These are phyloP conservation scores for Logfia minima DNA, from an alignment of 129 eudicot genomes.

Conservation along the genomic window DNA sequence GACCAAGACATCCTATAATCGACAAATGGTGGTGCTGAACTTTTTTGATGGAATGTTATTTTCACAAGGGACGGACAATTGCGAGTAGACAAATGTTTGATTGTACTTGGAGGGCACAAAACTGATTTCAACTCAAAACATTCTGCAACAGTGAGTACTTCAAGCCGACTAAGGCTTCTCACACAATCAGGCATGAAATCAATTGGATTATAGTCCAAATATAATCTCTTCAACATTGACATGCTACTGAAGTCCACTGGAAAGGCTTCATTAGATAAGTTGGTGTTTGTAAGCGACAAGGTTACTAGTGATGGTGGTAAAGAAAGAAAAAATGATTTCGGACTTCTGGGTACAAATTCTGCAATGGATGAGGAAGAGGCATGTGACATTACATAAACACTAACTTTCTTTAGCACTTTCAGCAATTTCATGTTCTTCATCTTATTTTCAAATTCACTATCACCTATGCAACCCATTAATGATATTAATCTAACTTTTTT, in stretches of 20 bases:
- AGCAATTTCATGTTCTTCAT: not conserved
- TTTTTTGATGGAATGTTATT: not conserved
- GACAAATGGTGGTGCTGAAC: not conserved
- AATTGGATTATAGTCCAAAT: conserved; percentile 22
- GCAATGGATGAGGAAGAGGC: not conserved
- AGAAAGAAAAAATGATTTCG: not conserved
- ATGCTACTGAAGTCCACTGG: conserved; percentile 21
- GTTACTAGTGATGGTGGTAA: conserved; percentile 1
- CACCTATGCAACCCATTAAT: conserved; percentile 19
- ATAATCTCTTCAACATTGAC: conserved; percentile 11
- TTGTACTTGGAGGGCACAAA: not conserved
- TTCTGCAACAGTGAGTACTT: not conserved
- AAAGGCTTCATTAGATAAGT: conserved; percentile 19
- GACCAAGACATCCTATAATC: not conserved
- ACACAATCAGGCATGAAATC: conserved; percentile 23
- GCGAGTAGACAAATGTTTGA: not conserved
- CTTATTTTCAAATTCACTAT: not conserved
- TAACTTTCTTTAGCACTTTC: conserved; percentile 1
- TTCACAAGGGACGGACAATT: not conserved
- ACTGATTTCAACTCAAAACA: conserved; percentile 14
- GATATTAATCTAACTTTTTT: not conserved
- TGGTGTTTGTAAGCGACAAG: conserved; percentile 13
- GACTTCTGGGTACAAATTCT: not conserved
- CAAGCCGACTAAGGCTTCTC: conserved; percentile 15
- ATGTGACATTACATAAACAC: not conserved